phyloP scores from a whole-genome alignment of 495 filamentous ascomycete genomes.

The Peziza echinospora region DNA sequence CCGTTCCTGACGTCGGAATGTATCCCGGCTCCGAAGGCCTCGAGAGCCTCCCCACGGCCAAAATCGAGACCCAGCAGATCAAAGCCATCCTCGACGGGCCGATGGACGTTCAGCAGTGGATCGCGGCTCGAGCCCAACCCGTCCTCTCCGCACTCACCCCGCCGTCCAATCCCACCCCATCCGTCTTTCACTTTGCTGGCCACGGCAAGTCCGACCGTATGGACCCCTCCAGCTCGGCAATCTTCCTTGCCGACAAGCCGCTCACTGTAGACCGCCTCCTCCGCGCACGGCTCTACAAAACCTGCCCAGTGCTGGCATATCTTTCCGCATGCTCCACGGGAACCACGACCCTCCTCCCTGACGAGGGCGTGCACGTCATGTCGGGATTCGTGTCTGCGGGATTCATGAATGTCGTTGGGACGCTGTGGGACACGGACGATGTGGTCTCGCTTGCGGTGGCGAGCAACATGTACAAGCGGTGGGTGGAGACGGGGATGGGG shows the following conservation, averaged over 20 bases:
- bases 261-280: neutral
- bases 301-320: neutral
- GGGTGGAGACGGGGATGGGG: neutral
- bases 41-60: neutral
- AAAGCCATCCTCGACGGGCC: neutral
- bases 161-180: neutral
- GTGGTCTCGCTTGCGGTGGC: neutral
- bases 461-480: neutral
- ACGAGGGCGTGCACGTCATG: neutral
- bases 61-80: neutral
- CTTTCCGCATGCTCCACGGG: neutral
- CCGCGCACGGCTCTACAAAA: neutral
- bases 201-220: neutral
- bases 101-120: neutral
- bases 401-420: neutral
- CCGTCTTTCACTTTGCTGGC: neutral
- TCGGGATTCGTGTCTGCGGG: neutral
- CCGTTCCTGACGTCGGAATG: neutral
- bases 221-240: neutral
- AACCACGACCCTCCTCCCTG: neutral
- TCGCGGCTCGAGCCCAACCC: neutral
- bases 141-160: neutral
- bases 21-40: neutral
- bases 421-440: neutral
- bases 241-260: neutral